Base-by-base conservation (phyloP, 1,139 yeast genomes). In the Ogataea hybrid region DNA sequence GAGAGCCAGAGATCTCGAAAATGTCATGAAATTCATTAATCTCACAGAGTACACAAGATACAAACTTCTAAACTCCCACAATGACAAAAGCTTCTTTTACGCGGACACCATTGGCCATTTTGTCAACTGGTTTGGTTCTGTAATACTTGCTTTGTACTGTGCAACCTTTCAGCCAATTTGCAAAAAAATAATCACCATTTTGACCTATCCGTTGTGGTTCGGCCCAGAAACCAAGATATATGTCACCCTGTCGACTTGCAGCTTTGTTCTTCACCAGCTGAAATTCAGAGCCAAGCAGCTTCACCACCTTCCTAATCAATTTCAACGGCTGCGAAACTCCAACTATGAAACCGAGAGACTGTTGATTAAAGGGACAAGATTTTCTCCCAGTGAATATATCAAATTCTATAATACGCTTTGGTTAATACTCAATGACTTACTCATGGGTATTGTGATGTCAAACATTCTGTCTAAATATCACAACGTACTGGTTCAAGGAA, bases 391-490 rank as follows among this genome's bases (percentile, higher is more conserved):
- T 42, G 96, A 90, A 61, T 94, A 92, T 59, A 90, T 92, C 54
- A 77, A 89, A 46, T 77, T 92, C 50, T 88, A 88, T 67, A 94
- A 94, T 57, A 83, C 92, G 1, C 54, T 89, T 2, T 94, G 98
- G 97, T 68, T 94, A 14, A 81, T 88, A 1, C 63, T 82, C 8
- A 90, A 92, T 61, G 98, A 94, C 58, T 62, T 87, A 5, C 70
- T 92, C 2, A 58, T 90, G 25, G 98, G 98, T 0, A 57, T 78
- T 4, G 73, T 87, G 0, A 47, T 80, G 1, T 77, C 86, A 17
- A 67, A 75, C 1, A 42, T 79, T 0, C 56, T 88, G 5, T 54
- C 65, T 4, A 76, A 73, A 6, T 69, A 82, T 49, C 65, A 69
- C 14, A 64, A 60, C 0, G 32, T 33, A 0, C 62, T 81, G 1